Evolutionary conservation across 441 rosid genomes (phyloP).

Genomic region (Corymbia calophylla): DNA sequence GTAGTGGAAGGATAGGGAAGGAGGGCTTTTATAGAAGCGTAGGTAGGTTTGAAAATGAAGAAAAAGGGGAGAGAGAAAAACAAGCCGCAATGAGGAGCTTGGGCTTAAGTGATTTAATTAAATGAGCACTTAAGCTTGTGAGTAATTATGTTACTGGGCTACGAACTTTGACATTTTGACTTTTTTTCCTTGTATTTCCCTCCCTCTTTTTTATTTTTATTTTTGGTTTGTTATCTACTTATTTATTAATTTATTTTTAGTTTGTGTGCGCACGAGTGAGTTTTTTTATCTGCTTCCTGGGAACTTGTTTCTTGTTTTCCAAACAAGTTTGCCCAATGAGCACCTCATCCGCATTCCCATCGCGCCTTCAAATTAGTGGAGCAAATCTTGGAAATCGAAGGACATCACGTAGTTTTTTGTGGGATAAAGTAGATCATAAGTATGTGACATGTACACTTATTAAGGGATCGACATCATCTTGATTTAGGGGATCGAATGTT

Average conservation of each 20-base stretch:
- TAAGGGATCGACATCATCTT: neutral
- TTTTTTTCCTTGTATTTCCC: neutral
- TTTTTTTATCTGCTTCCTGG: neutral
- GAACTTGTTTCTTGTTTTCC: neutral
- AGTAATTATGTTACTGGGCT: neutral
- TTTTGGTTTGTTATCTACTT: neutral
- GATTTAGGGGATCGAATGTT: neutral
- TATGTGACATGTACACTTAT: neutral
- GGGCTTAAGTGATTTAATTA: neutral
- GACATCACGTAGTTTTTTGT: neutral
- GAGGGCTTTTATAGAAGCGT: neutral
- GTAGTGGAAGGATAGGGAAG: neutral
- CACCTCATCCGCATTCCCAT: neutral
- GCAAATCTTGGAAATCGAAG: neutral
- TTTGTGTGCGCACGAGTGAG: neutral
- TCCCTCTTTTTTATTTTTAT: neutral
- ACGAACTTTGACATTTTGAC: neutral
- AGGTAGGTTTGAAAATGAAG: neutral
- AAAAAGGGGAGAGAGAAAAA: neutral
- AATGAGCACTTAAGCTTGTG: neutral
- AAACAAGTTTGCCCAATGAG: neutral
- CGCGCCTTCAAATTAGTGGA: neutral
- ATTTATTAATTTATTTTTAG: neutral
- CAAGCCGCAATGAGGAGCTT: neutral
- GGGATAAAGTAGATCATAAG: neutral